phyloP scores from a whole-genome alignment of 2,329 filamentous ascomycete species.

The Aspergillus sp. region DNA sequence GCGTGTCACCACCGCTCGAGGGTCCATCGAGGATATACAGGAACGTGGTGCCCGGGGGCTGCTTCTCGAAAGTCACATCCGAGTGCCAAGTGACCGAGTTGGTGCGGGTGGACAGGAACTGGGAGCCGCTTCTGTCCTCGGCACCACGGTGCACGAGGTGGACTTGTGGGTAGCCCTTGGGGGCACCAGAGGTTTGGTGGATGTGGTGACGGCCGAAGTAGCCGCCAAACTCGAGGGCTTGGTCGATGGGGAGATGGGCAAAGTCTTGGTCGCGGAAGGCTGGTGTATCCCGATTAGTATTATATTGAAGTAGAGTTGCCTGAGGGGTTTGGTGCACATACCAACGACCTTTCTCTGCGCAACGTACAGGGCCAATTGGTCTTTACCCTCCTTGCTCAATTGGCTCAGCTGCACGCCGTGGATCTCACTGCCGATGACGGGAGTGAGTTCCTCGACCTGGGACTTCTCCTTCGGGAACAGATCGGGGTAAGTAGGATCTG shows the following conservation, averaged over 20 bases:
- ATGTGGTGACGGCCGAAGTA: slow-evolving; percentile 80
- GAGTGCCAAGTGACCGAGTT: slow-evolving; percentile 84
- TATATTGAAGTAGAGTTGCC: too few relatives aligned
- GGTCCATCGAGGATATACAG: slow-evolving; percentile 80
- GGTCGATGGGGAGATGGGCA: slow-evolving; percentile 58
- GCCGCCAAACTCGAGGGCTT: slow-evolving; percentile 60
- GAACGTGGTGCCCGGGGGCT: slow-evolving; percentile 85
- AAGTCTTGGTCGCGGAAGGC: slow-evolving; percentile 70
- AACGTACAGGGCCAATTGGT: slow-evolving; percentile 56
- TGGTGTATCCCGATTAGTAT: slow-evolving; percentile 6
- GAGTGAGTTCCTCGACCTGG: slow-evolving; percentile 56
- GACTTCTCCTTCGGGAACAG: slow-evolving; percentile 46
- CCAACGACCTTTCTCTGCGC: slow-evolving; percentile 58
- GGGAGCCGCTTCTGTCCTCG: slow-evolving; percentile 51
- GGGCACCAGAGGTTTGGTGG: slow-evolving; percentile 68
- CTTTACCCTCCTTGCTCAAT: slow-evolving; percentile 60
- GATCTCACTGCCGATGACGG: slow-evolving; percentile 65
- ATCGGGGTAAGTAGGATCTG: slow-evolving; percentile 60
- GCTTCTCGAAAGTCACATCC: slow-evolving; percentile 78
- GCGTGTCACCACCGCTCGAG: slow-evolving; percentile 70
- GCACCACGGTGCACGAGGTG: slow-evolving; percentile 71
- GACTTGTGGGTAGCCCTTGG: slow-evolving; percentile 63
- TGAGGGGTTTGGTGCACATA: slow-evolving; percentile 17
- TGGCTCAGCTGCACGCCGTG: slow-evolving; percentile 62
- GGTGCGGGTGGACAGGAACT: slow-evolving; percentile 61